A percentile compares a stretch with the other conserved stretches of the same genome.
Evolutionary conservation across 768 basidiomycete genomes (phyloP).

Genomic region (Psilocybe cyanescens): DNA sequence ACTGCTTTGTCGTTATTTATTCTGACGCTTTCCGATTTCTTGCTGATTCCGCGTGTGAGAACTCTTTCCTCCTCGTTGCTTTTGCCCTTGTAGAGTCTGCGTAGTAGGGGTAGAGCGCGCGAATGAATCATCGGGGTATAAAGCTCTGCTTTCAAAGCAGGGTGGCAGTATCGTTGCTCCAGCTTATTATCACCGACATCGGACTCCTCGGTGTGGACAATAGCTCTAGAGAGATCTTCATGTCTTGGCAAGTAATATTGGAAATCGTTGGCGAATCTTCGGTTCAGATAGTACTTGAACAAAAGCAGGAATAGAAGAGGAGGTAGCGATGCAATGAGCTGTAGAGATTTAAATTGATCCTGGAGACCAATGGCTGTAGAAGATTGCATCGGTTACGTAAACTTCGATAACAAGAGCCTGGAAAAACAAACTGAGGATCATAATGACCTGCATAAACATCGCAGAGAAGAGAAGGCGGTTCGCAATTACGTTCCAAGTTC

Average conservation of each 20-base stretch:
- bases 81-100: not conserved
- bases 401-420: not conserved
- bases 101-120: slow-evolving; percentile 36
- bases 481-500: slow-evolving; percentile 78
- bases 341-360: slow-evolving; percentile 56
- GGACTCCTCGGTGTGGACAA: slow-evolving; percentile 62
- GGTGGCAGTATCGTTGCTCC: slow-evolving; percentile 82
- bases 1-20: not conserved
- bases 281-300: slow-evolving; percentile 77
- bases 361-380: slow-evolving; percentile 71
- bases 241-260: slow-evolving; percentile 73
- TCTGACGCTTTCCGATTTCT: not conserved
- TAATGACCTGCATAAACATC: slow-evolving; percentile 76
- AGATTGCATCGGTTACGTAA: not conserved
- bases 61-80: not conserved
- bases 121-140: slow-evolving; percentile 75
- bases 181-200: slow-evolving; percentile 67
- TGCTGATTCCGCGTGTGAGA: not conserved
- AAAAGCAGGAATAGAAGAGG: slow-evolving; percentile 64
- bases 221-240: slow-evolving; percentile 59
- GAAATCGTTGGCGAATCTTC: slow-evolving; percentile 62
- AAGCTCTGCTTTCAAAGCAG: slow-evolving; percentile 71
- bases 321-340: slow-evolving; percentile 71
- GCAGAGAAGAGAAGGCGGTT: slow-evolving; percentile 73
- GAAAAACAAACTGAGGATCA: slow-evolving; percentile 66